Evolutionary conservation across 2,329 filamentous ascomycete genomes (phyloP).

Genomic region (Colletotrichum sp.): DNA sequence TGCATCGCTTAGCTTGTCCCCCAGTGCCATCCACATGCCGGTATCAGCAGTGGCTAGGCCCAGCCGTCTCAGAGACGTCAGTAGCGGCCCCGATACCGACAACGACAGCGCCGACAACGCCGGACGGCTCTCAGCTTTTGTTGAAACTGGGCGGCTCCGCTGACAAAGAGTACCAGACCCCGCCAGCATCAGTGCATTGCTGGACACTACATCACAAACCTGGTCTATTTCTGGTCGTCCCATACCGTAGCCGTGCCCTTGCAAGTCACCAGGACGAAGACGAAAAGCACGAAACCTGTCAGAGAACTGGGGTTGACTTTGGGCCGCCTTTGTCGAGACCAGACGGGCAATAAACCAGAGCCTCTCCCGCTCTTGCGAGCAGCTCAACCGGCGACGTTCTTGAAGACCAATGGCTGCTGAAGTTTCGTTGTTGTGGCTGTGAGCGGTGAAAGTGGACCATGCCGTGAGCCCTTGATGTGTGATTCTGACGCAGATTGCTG

Average conservation of each 20-base stretch:
- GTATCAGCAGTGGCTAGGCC: neutral
- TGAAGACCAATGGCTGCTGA: neutral
- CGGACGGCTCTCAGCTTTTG: neutral
- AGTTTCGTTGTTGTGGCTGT: neutral
- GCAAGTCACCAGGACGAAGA: neutral
- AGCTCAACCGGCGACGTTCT: neutral
- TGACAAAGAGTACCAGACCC: neutral
- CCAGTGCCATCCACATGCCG: neutral
- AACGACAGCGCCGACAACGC: neutral
- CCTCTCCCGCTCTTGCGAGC: neutral
- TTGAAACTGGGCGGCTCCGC: neutral
- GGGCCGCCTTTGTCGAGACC: slow-evolving; percentile 43
- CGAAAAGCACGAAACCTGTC: slow-evolving; percentile 59
- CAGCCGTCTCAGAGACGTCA: neutral
- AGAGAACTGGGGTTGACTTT: slow-evolving; percentile 75
- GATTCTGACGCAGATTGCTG: neutral
- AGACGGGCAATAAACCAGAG: neutral
- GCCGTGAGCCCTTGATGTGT: neutral
- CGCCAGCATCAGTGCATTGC: neutral
- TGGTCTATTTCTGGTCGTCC: slow-evolving; percentile 8
- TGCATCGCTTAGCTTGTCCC: neutral
- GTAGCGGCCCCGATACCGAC: neutral
- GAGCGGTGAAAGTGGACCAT: neutral
- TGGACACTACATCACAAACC: neutral
- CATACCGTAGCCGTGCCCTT: neutral